Evolutionary conservation across 768 basidiomycete species (phyloP).

Genomic region (Mycena vulgaris): DNA sequence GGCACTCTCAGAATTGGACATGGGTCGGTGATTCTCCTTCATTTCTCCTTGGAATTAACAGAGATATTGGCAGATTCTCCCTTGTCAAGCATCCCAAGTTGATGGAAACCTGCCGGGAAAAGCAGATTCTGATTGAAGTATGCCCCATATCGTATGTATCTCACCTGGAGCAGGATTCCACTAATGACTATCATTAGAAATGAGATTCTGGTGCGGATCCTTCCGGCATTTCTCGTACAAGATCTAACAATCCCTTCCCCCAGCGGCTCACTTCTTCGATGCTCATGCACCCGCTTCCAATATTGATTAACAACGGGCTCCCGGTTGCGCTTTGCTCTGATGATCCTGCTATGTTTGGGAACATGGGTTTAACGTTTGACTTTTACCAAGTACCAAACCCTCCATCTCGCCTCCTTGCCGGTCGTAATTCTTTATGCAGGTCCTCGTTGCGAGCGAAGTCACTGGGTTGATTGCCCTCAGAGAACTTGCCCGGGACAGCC

Average conservation of each 20-base stretch:
- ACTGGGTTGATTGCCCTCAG: constrained; percentile 75
- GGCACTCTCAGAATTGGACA: constrained; percentile 89
- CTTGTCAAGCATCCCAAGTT: constrained; percentile 84
- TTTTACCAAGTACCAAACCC: constrained; percentile 73
- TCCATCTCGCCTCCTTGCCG: neutral
- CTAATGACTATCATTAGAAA: constrained; percentile 61
- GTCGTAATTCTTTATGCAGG: constrained; percentile 50
- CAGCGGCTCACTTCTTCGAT: constrained; percentile 85
- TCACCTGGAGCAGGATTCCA: neutral
- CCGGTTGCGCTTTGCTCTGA: constrained; percentile 82
- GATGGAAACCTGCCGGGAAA: constrained; percentile 76
- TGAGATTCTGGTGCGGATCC: constrained; percentile 71
- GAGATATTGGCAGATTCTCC: constrained; percentile 65
- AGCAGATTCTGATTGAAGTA: constrained; percentile 77
- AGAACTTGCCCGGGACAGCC: constrained; percentile 75
- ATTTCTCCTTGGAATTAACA: constrained; percentile 8
- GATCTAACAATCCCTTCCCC: constrained; percentile 17
- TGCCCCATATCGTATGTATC: constrained; percentile 84
- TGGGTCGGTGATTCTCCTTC: constrained; percentile 61
- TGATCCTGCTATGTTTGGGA: constrained; percentile 84
- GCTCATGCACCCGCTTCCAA: constrained; percentile 83
- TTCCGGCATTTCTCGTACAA: neutral
- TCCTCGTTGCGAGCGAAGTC: constrained; percentile 78
- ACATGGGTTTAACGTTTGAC: constrained; percentile 84
- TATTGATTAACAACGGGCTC: constrained; percentile 80